Percentiles rank a stretch among this genome's conserved stretches.
These are phyloP conservation scores for Tephrocybe rancida DNA, from an alignment of 768 basidiomycete genomes.

Conservation along the genomic window DNA sequence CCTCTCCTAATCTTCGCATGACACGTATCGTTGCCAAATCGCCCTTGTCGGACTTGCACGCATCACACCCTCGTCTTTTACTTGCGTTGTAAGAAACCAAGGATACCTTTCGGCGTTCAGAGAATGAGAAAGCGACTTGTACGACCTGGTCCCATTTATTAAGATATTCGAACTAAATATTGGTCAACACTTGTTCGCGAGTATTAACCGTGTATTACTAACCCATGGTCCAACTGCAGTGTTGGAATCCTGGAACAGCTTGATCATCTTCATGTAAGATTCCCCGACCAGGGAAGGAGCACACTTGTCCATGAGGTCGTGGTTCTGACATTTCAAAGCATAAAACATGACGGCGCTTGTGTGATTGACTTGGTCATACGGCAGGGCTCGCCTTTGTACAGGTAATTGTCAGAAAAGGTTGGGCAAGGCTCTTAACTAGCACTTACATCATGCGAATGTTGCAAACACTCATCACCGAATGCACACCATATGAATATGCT, in stretches of 20 bases:
- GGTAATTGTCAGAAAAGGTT: neutral
- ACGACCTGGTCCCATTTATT: constrained; percentile 4
- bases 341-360: constrained; percentile 2
- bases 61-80: neutral
- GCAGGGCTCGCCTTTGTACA: neutral
- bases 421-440: neutral
- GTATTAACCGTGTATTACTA: neutral
- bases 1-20: constrained; percentile 5
- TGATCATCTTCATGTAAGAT: neutral
- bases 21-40: neutral
- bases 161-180: constrained; percentile 1
- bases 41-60: neutral
- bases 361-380: neutral
- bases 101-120: neutral
- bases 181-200: neutral
- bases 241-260: neutral
- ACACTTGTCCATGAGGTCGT: constrained; percentile 7
- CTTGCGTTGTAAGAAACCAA: neutral
- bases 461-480: neutral
- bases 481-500: neutral
- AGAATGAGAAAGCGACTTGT: neutral
- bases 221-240: constrained; percentile 2
- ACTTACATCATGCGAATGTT: neutral
- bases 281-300: neutral
- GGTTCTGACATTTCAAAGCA: neutral